Conservation (phyloP, 495 filamentous ascomycete genomes). For the Trichoderma erinaceum region DNA sequence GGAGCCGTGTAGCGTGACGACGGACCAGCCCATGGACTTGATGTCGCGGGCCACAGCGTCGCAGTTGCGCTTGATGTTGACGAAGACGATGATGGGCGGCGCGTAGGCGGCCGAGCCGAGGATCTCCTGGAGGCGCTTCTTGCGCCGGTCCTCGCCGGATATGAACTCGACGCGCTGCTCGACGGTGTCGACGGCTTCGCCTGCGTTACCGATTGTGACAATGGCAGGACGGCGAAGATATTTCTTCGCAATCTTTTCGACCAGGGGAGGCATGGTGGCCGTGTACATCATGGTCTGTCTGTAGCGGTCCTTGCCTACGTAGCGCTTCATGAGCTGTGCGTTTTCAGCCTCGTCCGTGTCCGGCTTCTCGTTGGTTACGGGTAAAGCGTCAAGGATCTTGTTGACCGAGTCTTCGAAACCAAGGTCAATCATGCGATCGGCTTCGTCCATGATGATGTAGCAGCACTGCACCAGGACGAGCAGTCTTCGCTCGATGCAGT, state of each 20-base stretch:
- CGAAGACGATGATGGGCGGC: conserved; percentile 96
- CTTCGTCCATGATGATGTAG: conserved; percentile 97
- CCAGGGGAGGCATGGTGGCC: conserved; percentile 89
- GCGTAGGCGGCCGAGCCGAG: conserved; percentile 78
- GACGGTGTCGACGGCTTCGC: conserved; percentile 97
- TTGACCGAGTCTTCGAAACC: conserved; percentile 98
- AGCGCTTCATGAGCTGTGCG: conserved; percentile 72
- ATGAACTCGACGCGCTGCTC: conserved; percentile 96
- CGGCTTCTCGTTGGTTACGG: conserved; percentile 91
- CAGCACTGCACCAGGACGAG: conserved; percentile 92
- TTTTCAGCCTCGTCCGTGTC: conserved; percentile 93
- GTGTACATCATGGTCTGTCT: conserved; percentile 99
- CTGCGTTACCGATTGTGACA: conserved; percentile 88
- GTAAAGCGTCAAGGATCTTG: conserved; percentile 96
- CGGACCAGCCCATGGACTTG: conserved; percentile 86
- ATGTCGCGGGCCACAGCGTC: conserved; percentile 93
- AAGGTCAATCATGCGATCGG: conserved; percentile 98
- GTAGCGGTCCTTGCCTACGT: conserved; percentile 80
- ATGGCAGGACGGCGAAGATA: conserved; percentile 92
- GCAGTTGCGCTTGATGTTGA: conserved; percentile 99
- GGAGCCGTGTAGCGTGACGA: conserved; percentile 86
- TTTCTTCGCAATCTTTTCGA: conserved; percentile 93
- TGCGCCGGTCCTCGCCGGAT: conserved; percentile 87
- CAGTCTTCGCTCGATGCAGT: conserved; percentile 91
- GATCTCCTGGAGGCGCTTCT: conserved; percentile 92